phyloP scores from a whole-genome alignment of 345 rosid genomes.

The Hibiscus syriacus region DNA sequence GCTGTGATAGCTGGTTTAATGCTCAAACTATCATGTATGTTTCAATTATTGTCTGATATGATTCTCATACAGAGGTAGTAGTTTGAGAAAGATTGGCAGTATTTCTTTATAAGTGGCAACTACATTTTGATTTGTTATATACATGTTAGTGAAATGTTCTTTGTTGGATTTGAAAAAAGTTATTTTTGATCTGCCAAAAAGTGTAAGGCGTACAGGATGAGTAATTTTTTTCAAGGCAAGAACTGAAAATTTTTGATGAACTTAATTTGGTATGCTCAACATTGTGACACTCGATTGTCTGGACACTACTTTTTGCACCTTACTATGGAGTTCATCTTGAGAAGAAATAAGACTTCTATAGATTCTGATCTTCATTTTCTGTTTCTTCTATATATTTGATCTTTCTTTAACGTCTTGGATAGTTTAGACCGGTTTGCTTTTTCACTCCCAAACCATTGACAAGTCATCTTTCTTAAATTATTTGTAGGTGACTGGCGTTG shows the following conservation, averaged over 20 bases:
- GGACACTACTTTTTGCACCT: neutral
- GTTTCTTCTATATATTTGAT: neutral
- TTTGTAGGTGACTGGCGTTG: constrained; percentile 91
- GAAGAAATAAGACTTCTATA: neutral
- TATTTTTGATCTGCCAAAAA: neutral
- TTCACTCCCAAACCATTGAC: neutral
- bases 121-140: neutral
- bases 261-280: neutral
- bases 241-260: neutral
- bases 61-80: neutral
- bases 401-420: neutral
- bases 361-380: constrained; percentile 1
- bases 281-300: neutral
- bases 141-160: neutral
- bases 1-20: neutral
- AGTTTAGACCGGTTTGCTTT: neutral
- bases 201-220: neutral
- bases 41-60: neutral
- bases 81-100: neutral
- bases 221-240: no score
- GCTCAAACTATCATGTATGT: neutral
- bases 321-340: neutral
- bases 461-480: constrained; percentile 6
- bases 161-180: neutral
- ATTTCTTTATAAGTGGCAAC: neutral